Base-by-base conservation (phyloP, 2,329 filamentous ascomycete species). In the Bisporella sp. region DNA sequence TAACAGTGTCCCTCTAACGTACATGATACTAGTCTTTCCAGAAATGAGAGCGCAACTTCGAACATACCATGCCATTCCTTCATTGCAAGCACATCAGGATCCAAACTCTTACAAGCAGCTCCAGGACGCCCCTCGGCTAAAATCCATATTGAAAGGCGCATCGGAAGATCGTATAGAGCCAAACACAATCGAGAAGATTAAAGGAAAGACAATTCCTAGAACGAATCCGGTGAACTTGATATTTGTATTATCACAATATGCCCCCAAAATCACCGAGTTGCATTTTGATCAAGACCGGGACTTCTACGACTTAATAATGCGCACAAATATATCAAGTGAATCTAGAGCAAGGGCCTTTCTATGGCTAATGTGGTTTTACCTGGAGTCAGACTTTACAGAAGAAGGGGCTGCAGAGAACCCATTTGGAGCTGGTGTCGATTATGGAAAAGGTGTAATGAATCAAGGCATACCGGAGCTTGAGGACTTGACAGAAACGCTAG, bases 321-420 rank as follows among this genome's bases (percentile, higher is more conserved):
- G 89, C 64, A 84, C 85, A 1, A 85, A 87, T 29, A 78, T 89
- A 54, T 89, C 84, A 51, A 97, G 91, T 68, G 72, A 76, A 58
- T 95, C 89, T 54, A 81, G 93, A 55, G 91, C 93, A 1, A 83
- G 74, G 42, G 92, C 92, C 1, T 99, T 99, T 60, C 72, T 99
- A 21, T 99, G 93, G 93, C 74, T 99, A 56, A 95, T 99, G 83
- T 99, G 93, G 93, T 96, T 93, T 75, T 97, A 99, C 64, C 78
- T 99, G 13, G 93, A 99, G 67, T 96, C 91, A 31, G 89, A 96
- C 66, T 97, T 96, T 59, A 88, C 88, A 0, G 82, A 86, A 59
- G 88, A 96, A 62, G 89, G 88, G 50, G 92, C 89, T 42, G 78
- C 89, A 45, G 85, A 88, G 59, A 99, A 99, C 62, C 93, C 93